Evolutionary conservation across 1,139 yeast genomes (phyloP), one percentile per base, ranked within the genome.

Genomic region (Saccharomyces hybrid): DNA sequence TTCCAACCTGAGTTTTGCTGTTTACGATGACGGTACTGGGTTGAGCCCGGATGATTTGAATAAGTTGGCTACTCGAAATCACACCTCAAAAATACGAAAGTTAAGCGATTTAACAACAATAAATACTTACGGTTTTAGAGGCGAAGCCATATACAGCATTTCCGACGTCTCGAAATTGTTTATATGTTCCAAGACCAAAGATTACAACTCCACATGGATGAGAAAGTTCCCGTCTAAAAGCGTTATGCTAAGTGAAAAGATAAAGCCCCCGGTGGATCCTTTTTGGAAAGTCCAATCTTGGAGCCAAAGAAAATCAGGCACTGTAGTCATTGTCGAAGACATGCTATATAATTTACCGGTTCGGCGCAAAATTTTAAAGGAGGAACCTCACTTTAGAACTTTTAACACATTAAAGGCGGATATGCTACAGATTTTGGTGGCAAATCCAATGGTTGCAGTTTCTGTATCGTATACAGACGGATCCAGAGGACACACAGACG

Each of bases 331-430:
- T 0, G 77, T 81, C 0, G 63, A 71, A 4, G 77, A 80, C 55
- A 55, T 87, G 19, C 85, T 85, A 64, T 69, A 73, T 19, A 75
- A 73, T 44, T 53, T 81, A 1, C 90, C 91, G 0, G 90, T 87
- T 1, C 72, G 96, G 29, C 72, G 76, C 46, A 60, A 64, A 4
- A 57, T 62, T 16, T n/a, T 60, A 4, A 19, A 42, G 32, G 54
- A 57, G 2, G 57, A 53, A 3, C 67, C 75, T 0, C 57, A 62
- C 51, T 55, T 59, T 46, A 62, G 64, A 32, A 55, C 73, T 16
- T 51, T 75, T 0, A 69, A 68, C n/a, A 69, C 65, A 0, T 44
- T 82, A 0, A 74, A 76, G 56, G 60, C 62, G 8, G 64, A 63
- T 6, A 55, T 79, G 0, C 67, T 78, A 8, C 72, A 73, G 34